Evolutionary conservation across 78 protist species (phyloP).

Genomic region (Corallochytrium limacisporum): DNA sequence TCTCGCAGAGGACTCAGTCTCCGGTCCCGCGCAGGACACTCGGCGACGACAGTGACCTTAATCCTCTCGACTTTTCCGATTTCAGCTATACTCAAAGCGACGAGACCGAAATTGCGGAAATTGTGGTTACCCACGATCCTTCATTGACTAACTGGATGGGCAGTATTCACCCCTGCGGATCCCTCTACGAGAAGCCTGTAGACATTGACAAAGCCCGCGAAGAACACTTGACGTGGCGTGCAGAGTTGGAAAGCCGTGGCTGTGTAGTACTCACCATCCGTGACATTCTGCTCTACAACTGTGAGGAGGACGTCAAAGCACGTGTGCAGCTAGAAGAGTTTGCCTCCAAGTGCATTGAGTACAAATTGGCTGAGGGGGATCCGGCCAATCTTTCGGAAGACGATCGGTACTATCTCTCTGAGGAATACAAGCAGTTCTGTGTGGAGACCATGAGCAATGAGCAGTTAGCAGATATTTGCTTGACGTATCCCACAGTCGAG

Average conservation of each 20-base stretch:
- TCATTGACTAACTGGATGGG: conserved; percentile 18
- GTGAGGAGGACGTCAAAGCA: conserved; percentile 29
- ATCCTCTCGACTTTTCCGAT: too few relatives aligned
- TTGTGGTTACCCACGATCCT: too few relatives aligned
- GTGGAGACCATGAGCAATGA: conserved; percentile 45
- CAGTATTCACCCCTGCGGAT: conserved; percentile 62
- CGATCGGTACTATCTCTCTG: conserved; percentile 17
- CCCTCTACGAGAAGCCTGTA: conserved; percentile 65
- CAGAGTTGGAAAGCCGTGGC: conserved; percentile 18
- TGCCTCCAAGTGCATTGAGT: conserved; percentile 34
- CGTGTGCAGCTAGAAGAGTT: conserved; percentile 52
- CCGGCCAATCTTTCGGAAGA: background rate
- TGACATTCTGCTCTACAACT: conserved; percentile 3
- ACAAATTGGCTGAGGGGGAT: conserved; percentile 7
- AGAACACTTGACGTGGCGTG: conserved; percentile 39
- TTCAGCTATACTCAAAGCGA: too few relatives aligned
- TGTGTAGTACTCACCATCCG: conserved; percentile 25
- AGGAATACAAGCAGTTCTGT: conserved; percentile 36
- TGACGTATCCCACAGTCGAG: conserved; percentile 54
- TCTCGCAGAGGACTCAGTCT: too few relatives aligned
- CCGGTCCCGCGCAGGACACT: too few relatives aligned
- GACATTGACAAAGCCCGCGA: conserved; percentile 43
- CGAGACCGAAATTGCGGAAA: too few relatives aligned
- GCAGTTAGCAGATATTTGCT: conserved; percentile 50
- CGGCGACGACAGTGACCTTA: too few relatives aligned